A percentile compares a stretch with the other conserved stretches of the same genome.
These are phyloP conservation scores for Zygotorulaspora chibaensis DNA, from an alignment of 805 yeast genomes.

Conservation along the genomic window DNA sequence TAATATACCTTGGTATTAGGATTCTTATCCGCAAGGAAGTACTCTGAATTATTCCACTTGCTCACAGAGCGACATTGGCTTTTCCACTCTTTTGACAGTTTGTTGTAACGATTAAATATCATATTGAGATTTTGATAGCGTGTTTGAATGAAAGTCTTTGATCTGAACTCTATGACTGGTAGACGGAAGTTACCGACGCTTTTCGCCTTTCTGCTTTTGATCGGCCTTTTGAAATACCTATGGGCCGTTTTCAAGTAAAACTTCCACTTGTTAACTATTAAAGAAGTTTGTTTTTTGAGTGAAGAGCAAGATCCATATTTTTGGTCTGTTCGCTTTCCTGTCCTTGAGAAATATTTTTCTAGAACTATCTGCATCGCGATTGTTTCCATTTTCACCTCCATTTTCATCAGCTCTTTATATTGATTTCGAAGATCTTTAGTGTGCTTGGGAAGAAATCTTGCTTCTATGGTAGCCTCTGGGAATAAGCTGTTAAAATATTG, in stretches of 20 bases:
- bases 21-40: conserved; percentile 4
- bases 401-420: conserved; percentile 29
- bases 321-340: conserved; percentile 7
- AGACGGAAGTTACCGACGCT: too few species aligned
- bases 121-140: conserved; percentile 7
- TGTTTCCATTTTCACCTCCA: conserved; percentile 39
- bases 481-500: conserved; percentile 33
- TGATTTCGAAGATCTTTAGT: conserved; percentile 36
- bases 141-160: conserved; percentile 1
- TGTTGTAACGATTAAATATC: conserved; percentile 6
- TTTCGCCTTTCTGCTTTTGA: background rate
- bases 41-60: conserved; percentile 6
- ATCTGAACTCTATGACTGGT: background rate
- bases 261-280: conserved; percentile 1
- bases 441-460: conserved; percentile 56
- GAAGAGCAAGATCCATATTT: background rate
- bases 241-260: conserved; percentile 6
- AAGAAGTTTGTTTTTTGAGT: conserved; percentile 14
- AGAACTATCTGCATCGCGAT: conserved; percentile 37
- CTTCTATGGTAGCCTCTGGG: conserved; percentile 50
- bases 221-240: conserved; percentile 1
- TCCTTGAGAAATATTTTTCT: conserved; percentile 20
- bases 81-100: conserved; percentile 3
- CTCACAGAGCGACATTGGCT: conserved; percentile 6
- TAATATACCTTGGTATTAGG: conserved; percentile 2